Percentiles rank a stretch among this genome's conserved stretches.
Conservation (phyloP, 164 flowering plant species). For the Paratinospora sagittata region DNA sequence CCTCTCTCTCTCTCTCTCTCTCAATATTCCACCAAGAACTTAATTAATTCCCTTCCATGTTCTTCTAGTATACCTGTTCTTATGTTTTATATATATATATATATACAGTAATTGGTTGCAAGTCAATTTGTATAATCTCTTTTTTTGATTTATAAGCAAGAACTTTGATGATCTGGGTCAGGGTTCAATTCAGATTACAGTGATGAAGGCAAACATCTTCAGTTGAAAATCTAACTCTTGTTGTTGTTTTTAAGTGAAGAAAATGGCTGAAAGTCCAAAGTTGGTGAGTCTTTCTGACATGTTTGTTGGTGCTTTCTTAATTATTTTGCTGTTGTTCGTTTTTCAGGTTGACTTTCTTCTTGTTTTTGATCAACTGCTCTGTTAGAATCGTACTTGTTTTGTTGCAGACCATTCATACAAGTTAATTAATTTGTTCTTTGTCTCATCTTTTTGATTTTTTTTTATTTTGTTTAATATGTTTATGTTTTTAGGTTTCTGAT, state of each 20-base stretch:
- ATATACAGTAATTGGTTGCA: background rate
- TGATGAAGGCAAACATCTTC: no score
- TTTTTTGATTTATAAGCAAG: background rate
- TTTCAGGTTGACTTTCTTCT: background rate
- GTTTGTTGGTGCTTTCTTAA: background rate
- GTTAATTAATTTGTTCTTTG: background rate
- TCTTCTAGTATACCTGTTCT: no score
- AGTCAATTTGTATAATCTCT: no score
- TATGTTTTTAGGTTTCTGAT: background rate
- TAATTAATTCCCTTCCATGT: background rate
- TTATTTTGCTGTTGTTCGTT: background rate
- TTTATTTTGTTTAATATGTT: background rate
- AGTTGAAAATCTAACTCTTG: background rate
- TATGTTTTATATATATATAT: no score
- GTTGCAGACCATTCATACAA: background rate
- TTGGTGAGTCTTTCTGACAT: slow-evolving; percentile 2
- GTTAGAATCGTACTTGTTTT: background rate
- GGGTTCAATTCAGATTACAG: background rate
- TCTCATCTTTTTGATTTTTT: no score
- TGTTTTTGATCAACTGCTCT: background rate
- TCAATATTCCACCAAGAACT: background rate
- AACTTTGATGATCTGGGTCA: background rate
- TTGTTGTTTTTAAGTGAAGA: background rate
- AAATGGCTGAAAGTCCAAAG: slow-evolving; percentile 1
- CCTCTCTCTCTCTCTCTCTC: background rate